Evolutionary conservation across 352 stramenopile species (phyloP), one percentile per base, ranked within the genome.

Genomic region (Globisporangium megalacanthum): DNA sequence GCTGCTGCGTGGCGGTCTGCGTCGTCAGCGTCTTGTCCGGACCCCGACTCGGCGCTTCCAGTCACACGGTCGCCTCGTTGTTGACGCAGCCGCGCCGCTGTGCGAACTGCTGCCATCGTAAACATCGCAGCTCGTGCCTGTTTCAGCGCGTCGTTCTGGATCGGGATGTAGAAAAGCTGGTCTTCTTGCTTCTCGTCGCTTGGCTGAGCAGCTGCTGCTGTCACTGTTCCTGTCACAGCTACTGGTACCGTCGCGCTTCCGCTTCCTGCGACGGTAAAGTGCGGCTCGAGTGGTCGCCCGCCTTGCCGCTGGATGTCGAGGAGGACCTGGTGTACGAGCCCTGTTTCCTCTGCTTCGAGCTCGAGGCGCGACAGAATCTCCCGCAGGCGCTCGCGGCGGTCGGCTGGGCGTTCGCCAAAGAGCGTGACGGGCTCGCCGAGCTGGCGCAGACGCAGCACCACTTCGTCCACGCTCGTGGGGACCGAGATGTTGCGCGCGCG

Each of bases 381-480:
- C 13, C 93, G 85, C 58, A 99, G 70, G 36, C 96, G 90, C 66
- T 98, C 88, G 33, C 96, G 88, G 20, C 97, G 88, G 69, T 98
- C 95, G 2, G 92, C 95, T 10, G 92, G 82, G 39, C 96, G 86
- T 67, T 99, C 97, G 25, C 95, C 96, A 71, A 99, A 99, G 13
- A 99, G 75, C 61, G 93, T 96, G 31, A 98, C 84, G 17, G 96
- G 96, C 36, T 98, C 75, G 5, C 93, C 86, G 42, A 98, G 68
- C 62, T 86, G 70, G 19, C 96, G 92, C 53, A 99, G 73, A 11
- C 83, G 77, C 37, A 77, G 65, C 25, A 96, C 85, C 19, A 99
- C 92, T 57, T 98, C 86, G 14, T 94, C 75, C 1, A 91, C 79
- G 37, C 88, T 86, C 4, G 96, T 99, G 22, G 96, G 96, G 17